These are phyloP conservation scores for Globisporangium canariense DNA, from an alignment of 352 stramenopile genomes.

Conservation along the genomic window DNA sequence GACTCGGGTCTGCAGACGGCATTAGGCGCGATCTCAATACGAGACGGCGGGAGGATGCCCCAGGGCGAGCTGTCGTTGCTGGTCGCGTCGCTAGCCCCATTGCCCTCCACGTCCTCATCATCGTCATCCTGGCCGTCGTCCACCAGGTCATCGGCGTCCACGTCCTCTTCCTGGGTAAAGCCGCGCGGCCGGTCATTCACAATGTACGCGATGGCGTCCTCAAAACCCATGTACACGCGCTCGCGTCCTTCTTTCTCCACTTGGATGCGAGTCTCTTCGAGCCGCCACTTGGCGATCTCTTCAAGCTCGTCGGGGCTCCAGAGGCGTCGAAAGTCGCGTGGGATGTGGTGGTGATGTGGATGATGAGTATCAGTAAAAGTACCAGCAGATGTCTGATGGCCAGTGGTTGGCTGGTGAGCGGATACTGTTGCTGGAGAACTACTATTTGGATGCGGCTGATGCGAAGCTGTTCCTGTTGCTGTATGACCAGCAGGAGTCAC, in stretches of 20 bases:
- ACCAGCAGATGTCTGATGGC: constrained; percentile 5
- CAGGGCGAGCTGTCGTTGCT: constrained; percentile 45
- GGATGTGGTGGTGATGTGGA: constrained; percentile 23
- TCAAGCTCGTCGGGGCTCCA: constrained; percentile 62
- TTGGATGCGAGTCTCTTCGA: constrained; percentile 56
- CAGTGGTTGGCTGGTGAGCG: constrained; percentile 1
- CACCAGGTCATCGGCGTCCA: constrained; percentile 61
- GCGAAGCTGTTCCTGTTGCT: not conserved
- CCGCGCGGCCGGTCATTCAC: constrained; percentile 61
- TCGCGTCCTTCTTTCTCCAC: constrained; percentile 47
- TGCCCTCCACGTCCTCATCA: constrained; percentile 26
- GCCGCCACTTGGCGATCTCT: constrained; percentile 38
- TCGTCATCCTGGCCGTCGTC: constrained; percentile 75
- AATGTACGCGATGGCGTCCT: constrained; percentile 69
- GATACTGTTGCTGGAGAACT: not conserved
- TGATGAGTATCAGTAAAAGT: not conserved
- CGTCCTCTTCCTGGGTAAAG: constrained; percentile 48
- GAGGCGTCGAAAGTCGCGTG: constrained; percentile 60
- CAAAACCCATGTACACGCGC: constrained; percentile 61
- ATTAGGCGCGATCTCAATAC: constrained; percentile 59
- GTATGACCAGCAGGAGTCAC: constrained; percentile 5
- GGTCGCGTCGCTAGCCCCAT: not conserved
- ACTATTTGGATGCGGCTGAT: not conserved
- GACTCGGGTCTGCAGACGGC: constrained; percentile 48
- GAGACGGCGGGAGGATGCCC: constrained; percentile 43